Evolutionary conservation across 2,329 filamentous ascomycete genomes (phyloP), one percentile per base, ranked within the genome.

Genomic region (Pseudogymnoascus pannorum): DNA sequence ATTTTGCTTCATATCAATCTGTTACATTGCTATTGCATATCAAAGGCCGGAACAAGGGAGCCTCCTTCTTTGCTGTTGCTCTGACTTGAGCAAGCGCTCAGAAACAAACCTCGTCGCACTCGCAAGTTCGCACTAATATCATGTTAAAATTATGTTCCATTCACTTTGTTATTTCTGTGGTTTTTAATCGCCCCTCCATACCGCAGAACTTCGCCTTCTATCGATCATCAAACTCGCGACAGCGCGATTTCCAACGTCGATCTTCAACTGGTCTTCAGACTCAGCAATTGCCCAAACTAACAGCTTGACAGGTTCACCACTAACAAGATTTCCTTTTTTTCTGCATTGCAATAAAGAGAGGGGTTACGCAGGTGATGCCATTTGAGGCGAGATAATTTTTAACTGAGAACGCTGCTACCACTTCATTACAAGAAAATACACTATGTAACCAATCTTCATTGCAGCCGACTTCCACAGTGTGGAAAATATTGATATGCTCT

Each of bases 361-460:
- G 48, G 26, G 9, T 33, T 54, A 14, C 11, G 48, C n/a, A 31
- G n/a, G 16, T 54, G 26, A 33, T 18, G 26, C 24, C 48, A 6
- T 54, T 31, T 31, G 48, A 33, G 48, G 48, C 48, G 18, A 6
- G 16, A 31, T 54, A 5, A 2, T 54, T 54, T 44, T 54, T 20
- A 12, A 26, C 11, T 16, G 42, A 31, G 26, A 51, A 29, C 40
- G 20, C 6, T 44, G 5, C 12, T 44, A 51, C 26, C 26, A 54
- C n/a, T 33, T 54, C 48, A 54, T 54, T 54, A 54, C 48, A 54
- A 33, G 16, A 54, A 24, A 54, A 54, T 54, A 54, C 48, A 54
- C 26, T 54, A 54, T 31, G 48, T 54, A 54, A 14, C 26, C 48
- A 54, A 31, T 33, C 16, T 18, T 26, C 11, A 54, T 54, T 54